Base-by-base conservation (phyloP, 225 moss, liverwort and hornwort genomes). In the Rhytidiadelphus loreus region DNA sequence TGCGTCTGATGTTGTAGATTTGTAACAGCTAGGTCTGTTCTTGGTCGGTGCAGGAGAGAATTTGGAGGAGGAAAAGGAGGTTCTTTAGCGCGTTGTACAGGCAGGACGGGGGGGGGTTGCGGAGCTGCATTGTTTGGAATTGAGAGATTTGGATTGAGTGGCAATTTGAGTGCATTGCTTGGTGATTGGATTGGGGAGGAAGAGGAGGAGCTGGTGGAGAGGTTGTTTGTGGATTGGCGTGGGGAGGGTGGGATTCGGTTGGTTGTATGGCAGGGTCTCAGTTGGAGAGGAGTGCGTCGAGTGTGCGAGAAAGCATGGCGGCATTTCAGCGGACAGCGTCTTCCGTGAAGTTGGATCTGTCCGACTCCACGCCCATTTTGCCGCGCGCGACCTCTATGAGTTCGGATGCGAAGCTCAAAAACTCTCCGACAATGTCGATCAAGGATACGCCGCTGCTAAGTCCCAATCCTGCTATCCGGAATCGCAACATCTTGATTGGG, bases 301-400 rank as follows among this genome's bases (percentile, higher is more conserved):
- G 83, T 88, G 89, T 91, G 74, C 78, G 91, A 28, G 92, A 92
- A 9, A 92, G 64, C 28, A 88, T 92, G 92, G 86, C 91, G 48
- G 90, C 88, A 16, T 86, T 92, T 87, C 91, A 92, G 79, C 88
- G 91, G 39, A 90, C 90, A 6, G 75, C 90, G 15, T 91, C 91
- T 9, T 86, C 82, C 2, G 88, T 88, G 57, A 91, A 85, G 85
- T 21, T 90, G 77, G 91, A 91, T 65, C 20, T 43, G 43, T 58
- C 76, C 2, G 86, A 89, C 53, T 61, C 69, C 1, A 63, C 84
- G 1, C 90, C 93, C 20, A 90, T 93, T 68, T 46, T 91, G 39
- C 15, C 58, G 12, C 90, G 90, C 24, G 21, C 80, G 26, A 88
- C 5, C 41, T 84, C 90, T 8, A 29, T 82, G 21, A 56, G 5